Evolutionary conservation across 768 basidiomycete genomes (phyloP), one percentile per base, ranked within the genome.

Genomic region (Lactarius indigo): DNA sequence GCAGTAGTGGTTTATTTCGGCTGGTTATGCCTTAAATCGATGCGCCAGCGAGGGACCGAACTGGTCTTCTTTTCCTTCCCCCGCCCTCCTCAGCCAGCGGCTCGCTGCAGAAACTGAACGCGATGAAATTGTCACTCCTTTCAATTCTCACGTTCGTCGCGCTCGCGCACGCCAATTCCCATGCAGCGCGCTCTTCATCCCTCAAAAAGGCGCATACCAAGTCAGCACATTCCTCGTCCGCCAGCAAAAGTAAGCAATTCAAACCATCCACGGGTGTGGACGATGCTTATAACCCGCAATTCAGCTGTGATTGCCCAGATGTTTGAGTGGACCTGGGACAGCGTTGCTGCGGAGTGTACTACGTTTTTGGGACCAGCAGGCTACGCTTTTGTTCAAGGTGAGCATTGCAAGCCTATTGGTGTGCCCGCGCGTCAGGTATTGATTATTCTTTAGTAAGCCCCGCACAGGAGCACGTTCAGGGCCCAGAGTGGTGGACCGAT

Each of bases 401-500:
- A 13, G 71, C 5, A 7, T 7, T 28, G 6, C 1, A 7, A 15
- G 23, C 42, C 37, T 6, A 50, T 12, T 35, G n/a, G 12, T 17
- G 8, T 26, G 28, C 35, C 63, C 42, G 28, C 30, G 33, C 23
- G 8, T 13, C 47, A 9, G 3, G 28, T 64, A 2, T 59, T 42
- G 33, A 42, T 30, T 31, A 26, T 64, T 33, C 33, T 8, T 33
- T 15, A 79, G 79, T 76, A 58, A 79, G 85, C 68, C 85, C 85
- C 0, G 79, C 87, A 3, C 79, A 80, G 64, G 87, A 89, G 69
- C 87, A 88, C 70, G 75, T 88, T 52, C 70, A 75, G 17, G 88
- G 87, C 5, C 13, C 76, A 2, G 81, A 88, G 70, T 90, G 88
- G 88, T 90, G 88, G 88, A 89, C 88, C 0, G 88, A 89, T 72